Base-by-base conservation (phyloP, 179 eudicot species). In the Corrigiola litoralis region DNA sequence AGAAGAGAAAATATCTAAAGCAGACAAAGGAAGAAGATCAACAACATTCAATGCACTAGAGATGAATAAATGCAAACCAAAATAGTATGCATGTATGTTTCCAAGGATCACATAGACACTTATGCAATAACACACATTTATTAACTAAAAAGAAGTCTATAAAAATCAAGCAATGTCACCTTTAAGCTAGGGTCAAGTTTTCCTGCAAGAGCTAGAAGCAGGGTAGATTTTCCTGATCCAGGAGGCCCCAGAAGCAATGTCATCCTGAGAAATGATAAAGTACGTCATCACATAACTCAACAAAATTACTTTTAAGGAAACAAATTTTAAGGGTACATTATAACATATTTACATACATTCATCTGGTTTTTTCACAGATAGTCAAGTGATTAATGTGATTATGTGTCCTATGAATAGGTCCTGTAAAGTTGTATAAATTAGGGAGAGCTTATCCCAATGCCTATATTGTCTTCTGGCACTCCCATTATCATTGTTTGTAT, bases 201-300 rank as follows among this genome's bases (percentile, higher is more conserved):
- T 45, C 84, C 84, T 3, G 84, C 81, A n/a, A 76, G 78, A 38
- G 81, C 81, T 54, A 76, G 52, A 24, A 80, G 60, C 29, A 80
- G 68, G 6, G 79, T 71, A 14, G 81, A 70, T 72, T 77, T 80
- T 36, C 84, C 84, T 37, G 79, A 71, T 66, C 79, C 80, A 10
- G 81, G 81, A 52, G 81, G 81, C 10, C 81, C 84, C 31, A 77
- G 56, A 36, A 80, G 75, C 67, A 77, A 70, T 36, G 81, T 74
- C 79, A 77, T 77, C 61, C 79, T 77, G 66, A 61, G 41, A 60
- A 54, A 14, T 47, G 49, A 23, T 58, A 16, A 29, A 24, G 29
- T 58, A 4, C 20, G 25, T 44, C 32, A 56, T 14, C 13, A 10
- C 47, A 16, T 31, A 42, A 46, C 45, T 33, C 28, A 45, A 42